Evolutionary conservation across 345 rosid species (phyloP).

Genomic region (Salix caprea): DNA sequence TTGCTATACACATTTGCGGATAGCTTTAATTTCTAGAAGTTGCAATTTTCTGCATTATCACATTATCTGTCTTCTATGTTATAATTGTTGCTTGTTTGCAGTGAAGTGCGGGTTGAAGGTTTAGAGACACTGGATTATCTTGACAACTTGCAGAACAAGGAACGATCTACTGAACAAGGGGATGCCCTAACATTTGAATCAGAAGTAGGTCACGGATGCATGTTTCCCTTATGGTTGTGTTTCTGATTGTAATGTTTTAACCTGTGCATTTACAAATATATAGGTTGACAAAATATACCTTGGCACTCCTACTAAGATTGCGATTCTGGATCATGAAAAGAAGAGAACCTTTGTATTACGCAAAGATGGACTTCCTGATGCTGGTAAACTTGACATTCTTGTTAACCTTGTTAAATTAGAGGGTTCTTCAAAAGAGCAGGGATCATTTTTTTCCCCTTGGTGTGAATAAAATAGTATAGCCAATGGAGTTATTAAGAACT

Average conservation of each 20-base stretch:
- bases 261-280: background rate
- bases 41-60: background rate
- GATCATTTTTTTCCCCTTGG: background rate
- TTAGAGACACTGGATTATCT: constrained; percentile 89
- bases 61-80: background rate
- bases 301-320: constrained; percentile 60
- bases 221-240: background rate
- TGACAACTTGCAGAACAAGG: constrained; percentile 77
- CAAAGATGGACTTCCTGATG: constrained; percentile 96
- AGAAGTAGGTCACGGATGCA: constrained; percentile 48
- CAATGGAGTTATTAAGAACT: background rate
- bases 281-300: constrained; percentile 26
- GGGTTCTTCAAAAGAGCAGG: background rate
- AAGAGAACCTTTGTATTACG: constrained; percentile 90
- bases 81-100: constrained; percentile 25
- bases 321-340: constrained; percentile 89
- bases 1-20: background rate
- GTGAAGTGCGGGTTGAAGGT: constrained; percentile 97
- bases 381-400: constrained; percentile 50
- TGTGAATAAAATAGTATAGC: background rate
- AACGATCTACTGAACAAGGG: constrained; percentile 88
- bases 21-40: background rate
- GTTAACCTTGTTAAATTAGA: background rate
- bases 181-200: constrained; percentile 94
- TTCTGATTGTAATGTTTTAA: constrained; percentile 3